Percentiles rank a stretch among this genome's conserved stretches.
phyloP scores from a whole-genome alignment of 1,284 basidiomycete genomes.

The Volvariella surrecta region DNA sequence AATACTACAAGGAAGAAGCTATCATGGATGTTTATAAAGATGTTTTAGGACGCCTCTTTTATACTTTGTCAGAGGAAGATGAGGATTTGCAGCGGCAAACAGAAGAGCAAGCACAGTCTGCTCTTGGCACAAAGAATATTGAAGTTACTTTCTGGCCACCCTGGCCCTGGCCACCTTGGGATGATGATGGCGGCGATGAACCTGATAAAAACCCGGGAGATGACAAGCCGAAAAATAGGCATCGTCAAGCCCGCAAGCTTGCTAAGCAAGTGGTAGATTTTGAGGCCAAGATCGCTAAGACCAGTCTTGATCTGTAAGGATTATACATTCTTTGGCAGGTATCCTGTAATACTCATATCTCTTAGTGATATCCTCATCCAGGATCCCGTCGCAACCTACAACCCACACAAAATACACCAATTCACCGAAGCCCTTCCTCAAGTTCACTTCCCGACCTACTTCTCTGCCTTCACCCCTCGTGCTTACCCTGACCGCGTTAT shows the following conservation, averaged over 20 bases:
- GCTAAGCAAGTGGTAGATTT: constrained; percentile 74
- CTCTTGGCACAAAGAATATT: constrained; percentile 23
- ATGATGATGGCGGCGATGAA: constrained; percentile 42
- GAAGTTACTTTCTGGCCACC: constrained; percentile 70
- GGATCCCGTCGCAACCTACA: constrained; percentile 86
- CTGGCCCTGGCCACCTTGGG: constrained; percentile 73
- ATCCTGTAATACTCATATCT: constrained; percentile 4
- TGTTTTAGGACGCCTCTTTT: constrained; percentile 63
- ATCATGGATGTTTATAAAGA: constrained; percentile 66
- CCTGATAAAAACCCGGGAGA: constrained; percentile 22
- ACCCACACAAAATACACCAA: constrained; percentile 67
- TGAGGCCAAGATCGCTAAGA: constrained; percentile 75
- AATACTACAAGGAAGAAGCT: constrained; percentile 83
- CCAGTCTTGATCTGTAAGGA: constrained; percentile 71
- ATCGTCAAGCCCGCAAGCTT: constrained; percentile 50
- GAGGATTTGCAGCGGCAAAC: constrained; percentile 11
- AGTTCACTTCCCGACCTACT: constrained; percentile 78
- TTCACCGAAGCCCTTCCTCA: constrained; percentile 69
- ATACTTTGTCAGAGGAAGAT: constrained; percentile 47
- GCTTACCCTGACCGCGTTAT: constrained; percentile 73
- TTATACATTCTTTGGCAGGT: neutral
- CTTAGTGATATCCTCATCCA: constrained; percentile 54
- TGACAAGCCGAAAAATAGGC: constrained; percentile 31
- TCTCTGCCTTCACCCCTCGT: constrained; percentile 77
- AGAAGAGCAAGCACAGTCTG: neutral